Percentiles rank a stretch among this genome's conserved stretches.
phyloP scores from a whole-genome alignment of 116 monocot genomes.

The Zostera marina region DNA sequence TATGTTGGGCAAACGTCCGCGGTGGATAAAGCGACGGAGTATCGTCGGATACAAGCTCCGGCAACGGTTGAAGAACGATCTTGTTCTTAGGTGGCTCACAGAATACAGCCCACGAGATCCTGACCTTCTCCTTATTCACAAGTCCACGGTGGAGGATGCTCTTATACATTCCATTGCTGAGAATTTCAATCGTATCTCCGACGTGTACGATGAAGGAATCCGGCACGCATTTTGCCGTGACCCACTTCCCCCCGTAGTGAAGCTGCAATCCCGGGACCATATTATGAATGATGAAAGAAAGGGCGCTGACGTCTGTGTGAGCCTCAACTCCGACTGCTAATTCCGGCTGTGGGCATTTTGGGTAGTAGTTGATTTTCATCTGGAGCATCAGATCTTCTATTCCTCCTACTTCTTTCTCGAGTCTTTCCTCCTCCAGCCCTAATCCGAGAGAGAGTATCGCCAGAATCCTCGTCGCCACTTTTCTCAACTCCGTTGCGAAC shows the following conservation, averaged over 20 bases:
- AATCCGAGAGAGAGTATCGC: conserved; percentile 58
- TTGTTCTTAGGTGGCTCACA: conserved; percentile 65
- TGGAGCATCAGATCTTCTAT: conserved; percentile 50
- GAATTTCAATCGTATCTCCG: conserved; percentile 69
- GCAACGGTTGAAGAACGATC: conserved; percentile 50
- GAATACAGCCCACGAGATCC: conserved; percentile 84
- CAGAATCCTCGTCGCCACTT: conserved; percentile 37
- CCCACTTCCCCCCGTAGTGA: conserved; percentile 33
- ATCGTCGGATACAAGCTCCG: conserved; percentile 34
- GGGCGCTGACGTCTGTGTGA: conserved; percentile 73
- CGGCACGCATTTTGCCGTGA: conserved; percentile 36
- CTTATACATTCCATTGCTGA: conserved; percentile 62
- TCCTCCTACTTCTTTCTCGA: conserved; percentile 48
- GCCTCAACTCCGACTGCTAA: conserved; percentile 72
- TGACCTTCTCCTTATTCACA: conserved; percentile 69
- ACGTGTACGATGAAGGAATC: conserved; percentile 58
- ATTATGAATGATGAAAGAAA: conserved; percentile 75
- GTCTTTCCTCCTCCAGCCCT: conserved; percentile 19
- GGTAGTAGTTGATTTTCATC: conserved; percentile 94
- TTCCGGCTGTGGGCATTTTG: conserved; percentile 68
- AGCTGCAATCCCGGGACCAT: conserved; percentile 74
- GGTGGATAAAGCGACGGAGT: conserved; percentile 34
- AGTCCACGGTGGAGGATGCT: conserved; percentile 75
- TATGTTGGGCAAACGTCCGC: conserved; percentile 61
- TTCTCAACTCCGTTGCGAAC: conserved; percentile 35